phyloP scores from a whole-genome alignment of 148 eudicot species.

The Nyssa sinensis region DNA sequence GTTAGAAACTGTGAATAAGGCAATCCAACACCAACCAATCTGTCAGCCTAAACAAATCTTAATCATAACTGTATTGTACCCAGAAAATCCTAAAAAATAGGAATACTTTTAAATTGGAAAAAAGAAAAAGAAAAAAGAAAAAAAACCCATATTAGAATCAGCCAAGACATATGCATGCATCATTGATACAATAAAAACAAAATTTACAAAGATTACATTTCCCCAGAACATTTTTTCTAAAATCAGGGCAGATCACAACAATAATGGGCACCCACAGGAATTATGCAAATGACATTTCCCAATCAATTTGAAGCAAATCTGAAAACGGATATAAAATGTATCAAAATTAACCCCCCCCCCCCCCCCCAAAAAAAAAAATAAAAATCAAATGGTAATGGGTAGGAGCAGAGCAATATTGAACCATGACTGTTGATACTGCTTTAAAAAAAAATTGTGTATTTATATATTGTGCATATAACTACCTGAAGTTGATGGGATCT shows the following conservation, averaged over 20 bases:
- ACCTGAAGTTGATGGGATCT: constrained; percentile 45
- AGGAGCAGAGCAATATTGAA: not conserved
- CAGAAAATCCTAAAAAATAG: not conserved
- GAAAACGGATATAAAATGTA: not conserved
- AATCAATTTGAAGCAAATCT: not conserved
- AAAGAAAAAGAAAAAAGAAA: no score
- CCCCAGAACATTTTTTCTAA: not conserved
- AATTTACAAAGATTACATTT: not conserved
- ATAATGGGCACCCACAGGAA: not conserved
- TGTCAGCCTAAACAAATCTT: no score
- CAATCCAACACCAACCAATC: no score
- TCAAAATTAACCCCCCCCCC: not conserved
- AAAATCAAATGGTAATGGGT: not conserved
- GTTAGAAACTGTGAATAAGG: no score
- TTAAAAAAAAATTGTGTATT: not conserved
- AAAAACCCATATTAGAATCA: no score
- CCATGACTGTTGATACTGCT: not conserved
- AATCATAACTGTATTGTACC: not conserved
- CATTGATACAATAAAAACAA: not conserved
- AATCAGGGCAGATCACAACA: not conserved
- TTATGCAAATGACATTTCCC: not conserved
- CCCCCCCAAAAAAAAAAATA: no score
- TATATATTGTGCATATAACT: not conserved
- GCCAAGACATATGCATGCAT: not conserved
- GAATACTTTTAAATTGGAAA: no score